Conservation (phyloP, 2,329 filamentous ascomycete genomes). For the Fusarium sp. region DNA sequence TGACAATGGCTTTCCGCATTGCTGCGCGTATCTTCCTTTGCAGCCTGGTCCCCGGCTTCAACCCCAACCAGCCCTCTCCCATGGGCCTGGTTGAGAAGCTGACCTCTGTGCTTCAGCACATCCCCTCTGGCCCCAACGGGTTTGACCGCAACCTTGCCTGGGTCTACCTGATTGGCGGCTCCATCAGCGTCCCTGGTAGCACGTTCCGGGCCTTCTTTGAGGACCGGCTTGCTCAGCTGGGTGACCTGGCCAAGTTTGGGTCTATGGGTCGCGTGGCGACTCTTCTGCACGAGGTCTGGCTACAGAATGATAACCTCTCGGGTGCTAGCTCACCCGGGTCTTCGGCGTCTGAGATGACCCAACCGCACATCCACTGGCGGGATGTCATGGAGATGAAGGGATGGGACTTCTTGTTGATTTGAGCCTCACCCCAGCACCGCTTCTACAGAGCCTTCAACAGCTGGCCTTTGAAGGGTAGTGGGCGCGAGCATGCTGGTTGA, state of each 20-base stretch:
- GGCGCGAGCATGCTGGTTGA: conserved; percentile 27
- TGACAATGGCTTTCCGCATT: conserved; percentile 90
- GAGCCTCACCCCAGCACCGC: conserved; percentile 42
- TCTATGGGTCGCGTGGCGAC: conserved; percentile 86
- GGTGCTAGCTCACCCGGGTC: conserved; percentile 51
- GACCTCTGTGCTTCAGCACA: conserved; percentile 79
- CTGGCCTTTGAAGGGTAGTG: conserved; percentile 53
- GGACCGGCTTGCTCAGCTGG: conserved; percentile 79
- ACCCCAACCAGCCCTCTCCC: conserved; percentile 78
- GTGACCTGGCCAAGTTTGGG: conserved; percentile 81
- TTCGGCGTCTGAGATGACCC: conserved; percentile 52
- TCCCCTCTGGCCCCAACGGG: conserved; percentile 83
- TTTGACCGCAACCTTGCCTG: conserved; percentile 93
- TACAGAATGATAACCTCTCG: conserved; percentile 72
- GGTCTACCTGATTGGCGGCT: conserved; percentile 91
- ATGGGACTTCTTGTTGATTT: conserved; percentile 95
- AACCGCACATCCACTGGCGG: conserved; percentile 89
- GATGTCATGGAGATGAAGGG: conserved; percentile 91
- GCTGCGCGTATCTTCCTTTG: conserved; percentile 97
- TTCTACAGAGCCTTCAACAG: conserved; percentile 45
- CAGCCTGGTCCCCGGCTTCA: conserved; percentile 90
- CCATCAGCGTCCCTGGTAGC: conserved; percentile 78
- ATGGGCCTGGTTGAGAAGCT: conserved; percentile 83
- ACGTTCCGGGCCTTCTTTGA: conserved; percentile 82
- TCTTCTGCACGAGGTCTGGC: conserved; percentile 87